Evolutionary conservation across 2,329 filamentous ascomycete species (phyloP), one percentile per base, ranked within the genome.

Genomic region (Xylariaceae sp.): DNA sequence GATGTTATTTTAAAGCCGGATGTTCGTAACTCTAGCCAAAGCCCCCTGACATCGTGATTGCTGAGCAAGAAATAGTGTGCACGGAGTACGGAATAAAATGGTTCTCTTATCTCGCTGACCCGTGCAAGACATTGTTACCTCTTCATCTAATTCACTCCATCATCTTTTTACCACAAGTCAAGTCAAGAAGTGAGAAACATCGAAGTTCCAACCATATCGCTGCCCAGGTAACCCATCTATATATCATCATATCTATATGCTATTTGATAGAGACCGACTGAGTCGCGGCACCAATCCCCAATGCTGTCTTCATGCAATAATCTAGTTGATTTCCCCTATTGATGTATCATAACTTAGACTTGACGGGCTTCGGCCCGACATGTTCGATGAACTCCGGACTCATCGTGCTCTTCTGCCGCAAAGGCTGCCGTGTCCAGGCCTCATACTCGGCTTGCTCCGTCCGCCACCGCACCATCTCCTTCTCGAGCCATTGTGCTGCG

Each of bases 381-480:
- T 88, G 85, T 66, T 74, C 74, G 66, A 79, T 72, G 73, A 81
- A 87, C 55, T 84, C 78, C 3, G 80, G 76, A 63, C 80, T 78
- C 48, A 87, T 66, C 10, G 79, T 83, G 37, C 76, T 75, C 76
- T 87, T 89, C 68, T 86, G 79, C 2, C 72, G 63, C 44, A 73
- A 73, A 0, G 78, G 73, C 68, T 77, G 79, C 63, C 70, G 74
- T 48, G 75, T 76, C 84, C 86, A 88, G 66, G 76, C 75, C 52
- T 79, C 73, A 63, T 86, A 89, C 56, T 76, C 76, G 35, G 74
- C 73, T 73, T 88, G 81, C 66, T 87, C 81, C 2, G 68, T 72
- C 63, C 78, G 75, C 84, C 86, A 89, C 34, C 77, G 72, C 48
- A 74, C 70, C 63, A 89, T 64, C 70, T 88, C 84, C n/a, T 69